Base-by-base conservation (phyloP, 2,329 filamentous ascomycete species). In the Ophiostoma triangulosporum region DNA sequence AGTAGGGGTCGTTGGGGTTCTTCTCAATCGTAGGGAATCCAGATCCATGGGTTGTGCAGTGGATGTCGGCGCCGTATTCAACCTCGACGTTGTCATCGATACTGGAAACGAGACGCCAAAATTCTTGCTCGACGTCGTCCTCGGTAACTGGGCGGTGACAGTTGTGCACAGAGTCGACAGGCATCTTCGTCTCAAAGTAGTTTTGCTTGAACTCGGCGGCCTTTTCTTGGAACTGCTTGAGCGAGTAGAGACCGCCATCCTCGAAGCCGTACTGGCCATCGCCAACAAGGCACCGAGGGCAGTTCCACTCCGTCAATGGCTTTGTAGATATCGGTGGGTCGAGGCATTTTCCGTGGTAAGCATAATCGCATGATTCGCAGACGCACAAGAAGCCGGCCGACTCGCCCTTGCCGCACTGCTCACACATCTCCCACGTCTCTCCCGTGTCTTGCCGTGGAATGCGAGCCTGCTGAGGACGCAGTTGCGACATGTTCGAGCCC, bases 201-300 rank as follows among this genome's bases (percentile, higher is more conserved):
- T 81, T 81, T 62, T 94, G 86, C 68, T 96, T 97, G 74, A 98
- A 98, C 61, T 88, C 86, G 60, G 87, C 87, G 6, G 93, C 93
- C 66, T 91, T 95, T 64, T 96, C 88, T 66, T 98, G 93, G 65
- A 98, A 98, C 62, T 95, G 87, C 62, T 86, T 89, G 26, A 98
- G 73, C 0, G 93, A 98, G 68, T 98, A 98, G 22, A 96, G 78
- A 4, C 90, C 90, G 24, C 93, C 93, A 66, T 98, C 93, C 64
- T 97, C 91, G 57, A 98, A 98, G 0, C 93, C 93, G 62, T 95
- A 98, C 60, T 97, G 89, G 36, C 91, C 90, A 54, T 95, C 95
- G 48, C 93, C 93, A 24, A 98, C 93, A 26, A 98, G 78, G 65
- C 93, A 98, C 63, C 89, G 81, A 0, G 93, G 86, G 61, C 93